Conservation (phyloP, 2,329 filamentous ascomycete genomes). For the Ciborinia camelliae region DNA sequence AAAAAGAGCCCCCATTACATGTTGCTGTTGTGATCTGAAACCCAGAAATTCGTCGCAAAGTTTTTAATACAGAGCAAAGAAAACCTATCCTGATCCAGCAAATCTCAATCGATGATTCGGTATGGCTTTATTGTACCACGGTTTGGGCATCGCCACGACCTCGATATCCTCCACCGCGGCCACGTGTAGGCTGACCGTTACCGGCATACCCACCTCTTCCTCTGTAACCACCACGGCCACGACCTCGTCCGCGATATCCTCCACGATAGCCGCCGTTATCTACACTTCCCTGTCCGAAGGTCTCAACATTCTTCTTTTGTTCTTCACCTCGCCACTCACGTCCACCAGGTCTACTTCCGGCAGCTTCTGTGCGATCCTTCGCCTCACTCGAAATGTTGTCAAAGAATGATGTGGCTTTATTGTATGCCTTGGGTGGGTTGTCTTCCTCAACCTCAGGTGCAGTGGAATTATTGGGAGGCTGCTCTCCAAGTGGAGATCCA, state of each 20-base stretch:
- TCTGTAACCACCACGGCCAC: constrained; percentile 46
- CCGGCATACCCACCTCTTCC: constrained; percentile 30
- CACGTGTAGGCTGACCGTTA: constrained; percentile 29
- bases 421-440: constrained; percentile 59
- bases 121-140: constrained; percentile 26
- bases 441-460: constrained; percentile 39
- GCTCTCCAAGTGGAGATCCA: constrained; percentile 63
- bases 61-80: constrained; percentile 34
- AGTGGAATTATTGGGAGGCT: constrained; percentile 42
- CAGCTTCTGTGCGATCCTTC: constrained; percentile 78
- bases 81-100: constrained; percentile 25
- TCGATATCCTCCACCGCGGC: constrained; percentile 34
- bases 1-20: constrained; percentile 22
- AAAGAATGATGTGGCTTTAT: constrained; percentile 89
- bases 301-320: constrained; percentile 94
- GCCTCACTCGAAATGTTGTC: constrained; percentile 96
- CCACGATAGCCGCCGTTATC: constrained; percentile 69
- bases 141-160: constrained; percentile 33
- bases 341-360: constrained; percentile 65
- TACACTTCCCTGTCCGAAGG: constrained; percentile 93
- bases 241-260: constrained; percentile 75
- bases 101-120: constrained; percentile 1
- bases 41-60: constrained; percentile 28
- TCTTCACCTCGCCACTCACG: constrained; percentile 90
- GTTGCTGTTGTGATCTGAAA: constrained; percentile 22